Evolutionary conservation across 2,329 filamentous ascomycete species (phyloP).

Genomic region (Calonectria naviculata): DNA sequence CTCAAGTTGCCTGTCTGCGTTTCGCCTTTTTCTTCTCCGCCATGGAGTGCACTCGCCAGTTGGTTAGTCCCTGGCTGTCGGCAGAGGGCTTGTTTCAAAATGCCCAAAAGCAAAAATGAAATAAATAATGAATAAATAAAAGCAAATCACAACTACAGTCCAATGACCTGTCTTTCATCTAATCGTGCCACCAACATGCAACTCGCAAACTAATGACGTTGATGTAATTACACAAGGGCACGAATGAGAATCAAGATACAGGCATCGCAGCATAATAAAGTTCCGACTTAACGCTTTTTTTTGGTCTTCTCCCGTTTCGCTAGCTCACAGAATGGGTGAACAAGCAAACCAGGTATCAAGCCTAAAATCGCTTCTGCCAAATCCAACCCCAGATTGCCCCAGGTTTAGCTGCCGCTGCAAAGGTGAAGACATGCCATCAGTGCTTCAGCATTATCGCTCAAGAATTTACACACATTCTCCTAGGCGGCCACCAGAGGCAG

Average conservation of each 20-base stretch:
- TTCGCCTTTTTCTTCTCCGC: neutral
- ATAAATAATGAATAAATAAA: neutral
- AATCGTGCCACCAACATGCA: neutral
- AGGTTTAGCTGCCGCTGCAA: no score
- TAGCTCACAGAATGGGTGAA: neutral
- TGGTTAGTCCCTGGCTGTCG: neutral
- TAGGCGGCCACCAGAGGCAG: no score
- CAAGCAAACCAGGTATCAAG: no score
- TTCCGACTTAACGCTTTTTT: neutral
- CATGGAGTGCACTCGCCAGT: neutral
- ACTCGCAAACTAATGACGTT: neutral
- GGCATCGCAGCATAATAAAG: neutral
- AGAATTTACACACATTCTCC: no score
- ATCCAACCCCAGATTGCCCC: no score
- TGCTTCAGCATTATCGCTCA: no score
- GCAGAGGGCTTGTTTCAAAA: neutral
- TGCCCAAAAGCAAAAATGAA: neutral
- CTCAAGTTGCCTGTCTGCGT: neutral
- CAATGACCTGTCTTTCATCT: neutral
- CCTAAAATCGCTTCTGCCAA: no score
- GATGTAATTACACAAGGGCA: neutral
- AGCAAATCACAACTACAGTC: neutral
- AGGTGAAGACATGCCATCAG: no score
- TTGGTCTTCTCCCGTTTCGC: neutral
- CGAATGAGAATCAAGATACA: neutral